Conservation (phyloP, 2,329 filamentous ascomycete species). For the Cadophora sp. region DNA sequence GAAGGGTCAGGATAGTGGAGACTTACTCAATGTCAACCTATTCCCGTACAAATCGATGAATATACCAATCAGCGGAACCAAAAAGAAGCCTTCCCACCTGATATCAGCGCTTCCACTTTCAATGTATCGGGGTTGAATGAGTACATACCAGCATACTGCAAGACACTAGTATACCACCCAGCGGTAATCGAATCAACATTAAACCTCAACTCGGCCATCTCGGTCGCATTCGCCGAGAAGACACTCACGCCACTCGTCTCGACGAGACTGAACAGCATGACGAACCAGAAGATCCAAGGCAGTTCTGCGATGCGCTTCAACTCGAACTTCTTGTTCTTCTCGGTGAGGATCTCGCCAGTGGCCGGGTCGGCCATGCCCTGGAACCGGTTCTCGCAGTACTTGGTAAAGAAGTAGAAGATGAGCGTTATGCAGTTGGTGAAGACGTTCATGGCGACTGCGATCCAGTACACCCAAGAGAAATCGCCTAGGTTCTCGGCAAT, state of each 20-base stretch:
- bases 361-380: conserved; percentile 57
- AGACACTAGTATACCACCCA: conserved; percentile 65
- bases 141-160: conserved; percentile 57
- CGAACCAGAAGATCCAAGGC: conserved; percentile 65
- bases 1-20: conserved; percentile 4
- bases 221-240: conserved; percentile 64
- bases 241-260: conserved; percentile 62
- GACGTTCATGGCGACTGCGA: conserved; percentile 66
- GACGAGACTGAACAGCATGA: conserved; percentile 62
- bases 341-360: conserved; percentile 64
- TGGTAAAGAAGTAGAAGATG: conserved; percentile 62
- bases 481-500: conserved; percentile 64
- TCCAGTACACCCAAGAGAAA: conserved; percentile 69
- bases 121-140: no score
- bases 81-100: conserved; percentile 56
- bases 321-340: conserved; percentile 65
- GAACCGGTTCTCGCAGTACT: conserved; percentile 56
- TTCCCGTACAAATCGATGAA: conserved; percentile 64
- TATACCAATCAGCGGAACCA: conserved; percentile 61
- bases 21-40: conserved; percentile 53
- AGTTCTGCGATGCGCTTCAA: conserved; percentile 60
- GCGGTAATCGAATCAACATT: conserved; percentile 59
- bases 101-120: background rate
- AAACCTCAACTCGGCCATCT: conserved; percentile 66
- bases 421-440: conserved; percentile 64